A percentile compares a stretch with the other conserved stretches of the same genome.
These are phyloP conservation scores for Talaromyces pinophilus DNA, from an alignment of 2,329 filamentous ascomycete species.

Conservation along the genomic window DNA sequence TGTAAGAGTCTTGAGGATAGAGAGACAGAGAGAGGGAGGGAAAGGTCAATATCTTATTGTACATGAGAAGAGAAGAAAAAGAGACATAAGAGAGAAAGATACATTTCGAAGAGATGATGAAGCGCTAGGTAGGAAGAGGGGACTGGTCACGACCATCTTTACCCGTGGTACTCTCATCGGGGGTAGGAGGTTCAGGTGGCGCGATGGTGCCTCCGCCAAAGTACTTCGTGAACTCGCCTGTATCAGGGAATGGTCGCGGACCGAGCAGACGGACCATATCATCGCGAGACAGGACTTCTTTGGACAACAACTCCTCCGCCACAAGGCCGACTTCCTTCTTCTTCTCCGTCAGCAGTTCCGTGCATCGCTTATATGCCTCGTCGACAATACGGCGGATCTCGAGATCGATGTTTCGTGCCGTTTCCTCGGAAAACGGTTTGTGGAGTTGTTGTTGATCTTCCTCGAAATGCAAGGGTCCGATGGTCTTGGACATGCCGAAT, in stretches of 20 bases:
- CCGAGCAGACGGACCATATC: constrained; percentile 90
- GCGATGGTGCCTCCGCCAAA: constrained; percentile 65
- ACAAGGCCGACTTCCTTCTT: constrained; percentile 85
- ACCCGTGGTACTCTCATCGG: constrained; percentile 46
- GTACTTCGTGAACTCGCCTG: constrained; percentile 90
- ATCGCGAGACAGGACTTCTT: constrained; percentile 88
- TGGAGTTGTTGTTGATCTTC: constrained; percentile 77
- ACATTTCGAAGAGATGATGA: neutral
- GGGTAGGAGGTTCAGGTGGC: constrained; percentile 46
- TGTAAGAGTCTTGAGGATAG: constrained; percentile 4
- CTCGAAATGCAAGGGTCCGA: constrained; percentile 90
- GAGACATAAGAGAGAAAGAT: neutral
- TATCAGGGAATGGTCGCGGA: constrained; percentile 78
- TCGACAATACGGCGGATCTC: constrained; percentile 92
- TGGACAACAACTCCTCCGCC: constrained; percentile 86
- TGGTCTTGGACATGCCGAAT: constrained; percentile 95
- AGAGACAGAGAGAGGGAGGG: neutral
- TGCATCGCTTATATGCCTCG: constrained; percentile 89
- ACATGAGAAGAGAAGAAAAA: neutral
- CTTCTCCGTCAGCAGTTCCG: constrained; percentile 77
- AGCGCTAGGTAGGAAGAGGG: constrained; percentile 27
- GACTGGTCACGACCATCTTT: constrained; percentile 41
- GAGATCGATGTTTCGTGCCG: constrained; percentile 84
- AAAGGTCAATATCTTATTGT: constrained; percentile 15
- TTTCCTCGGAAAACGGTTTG: constrained; percentile 95